A percentile compares a stretch with the other conserved stretches of the same genome.
Conservation (phyloP, 208 protist genomes). For the Strigomonas culicis region DNA sequence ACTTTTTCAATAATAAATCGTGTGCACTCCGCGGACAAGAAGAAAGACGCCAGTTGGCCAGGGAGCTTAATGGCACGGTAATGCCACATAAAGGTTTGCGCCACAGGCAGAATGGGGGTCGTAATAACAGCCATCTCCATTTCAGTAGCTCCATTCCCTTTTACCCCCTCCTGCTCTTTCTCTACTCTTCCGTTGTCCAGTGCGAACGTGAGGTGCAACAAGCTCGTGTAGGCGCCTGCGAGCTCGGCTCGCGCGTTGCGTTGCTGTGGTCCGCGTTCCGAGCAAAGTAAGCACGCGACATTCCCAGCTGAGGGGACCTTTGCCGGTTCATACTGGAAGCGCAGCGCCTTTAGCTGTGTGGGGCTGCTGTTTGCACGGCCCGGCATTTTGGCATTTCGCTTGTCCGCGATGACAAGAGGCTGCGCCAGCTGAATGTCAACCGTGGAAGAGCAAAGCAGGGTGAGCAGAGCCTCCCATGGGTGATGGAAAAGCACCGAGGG, state of each 20-base stretch:
- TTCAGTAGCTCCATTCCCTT: too few relatives aligned
- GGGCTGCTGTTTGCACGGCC: neutral
- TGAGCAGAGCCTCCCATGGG: slow-evolving; percentile 43
- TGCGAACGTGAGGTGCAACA: neutral
- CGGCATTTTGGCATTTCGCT: neutral
- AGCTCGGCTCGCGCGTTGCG: neutral
- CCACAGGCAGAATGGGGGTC: neutral
- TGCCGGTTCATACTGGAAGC: neutral
- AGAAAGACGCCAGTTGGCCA: slow-evolving; percentile 32
- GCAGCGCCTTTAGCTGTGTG: neutral
- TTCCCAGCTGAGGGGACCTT: neutral
- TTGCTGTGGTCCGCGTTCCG: too few relatives aligned
- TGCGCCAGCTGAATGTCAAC: slow-evolving; percentile 16
- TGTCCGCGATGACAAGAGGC: slow-evolving; percentile 2
- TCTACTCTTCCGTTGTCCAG: neutral
- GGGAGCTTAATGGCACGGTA: slow-evolving; percentile 34
- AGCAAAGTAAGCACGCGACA: neutral
- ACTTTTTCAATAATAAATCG: slow-evolving; percentile 29
- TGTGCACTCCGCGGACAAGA: slow-evolving; percentile 39
- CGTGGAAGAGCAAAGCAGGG: slow-evolving; percentile 12
- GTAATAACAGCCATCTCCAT: neutral
- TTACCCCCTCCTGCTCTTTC: neutral
- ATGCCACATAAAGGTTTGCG: neutral
- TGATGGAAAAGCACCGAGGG: slow-evolving; percentile 19
- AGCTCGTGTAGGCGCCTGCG: neutral